Base-by-base conservation (phyloP, 1,284 basidiomycete species). In the Sanghuangporus baumii region DNA sequence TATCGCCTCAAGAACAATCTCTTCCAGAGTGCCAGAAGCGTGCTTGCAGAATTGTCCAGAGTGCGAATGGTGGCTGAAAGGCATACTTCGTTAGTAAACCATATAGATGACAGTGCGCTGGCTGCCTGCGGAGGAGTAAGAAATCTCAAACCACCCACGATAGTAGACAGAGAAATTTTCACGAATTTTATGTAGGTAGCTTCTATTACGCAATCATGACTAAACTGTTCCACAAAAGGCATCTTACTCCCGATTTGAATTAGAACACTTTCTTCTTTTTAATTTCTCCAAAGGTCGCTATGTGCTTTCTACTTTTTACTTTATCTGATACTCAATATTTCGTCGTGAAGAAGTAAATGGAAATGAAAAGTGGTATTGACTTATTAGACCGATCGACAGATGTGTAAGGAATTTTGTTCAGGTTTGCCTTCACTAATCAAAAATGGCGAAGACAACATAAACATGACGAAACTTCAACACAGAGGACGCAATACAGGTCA, bases 1-100 rank as follows among this genome's bases (percentile, higher is more conserved):
- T 61, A 94, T 87, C 9, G 97, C 96, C 67, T 89, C 87, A 5
- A 78, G 71, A 0, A 97, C 88, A 14, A 96, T 89, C 2, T 91
- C 84, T 66, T 94, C 87, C 23, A 99, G 81, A 0, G 81, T 79
- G 5, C 90, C 88, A 2, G 74, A 73, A 7, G 94, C 96, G 73
- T 99, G 97, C 66, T 86, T 89, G 79, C 96, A 98, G 77, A 98
- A 99, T 72, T 97, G 89, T 37, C 96, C 96, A 6, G 95, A 98
- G 72, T 98, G 96, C 9, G 94, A 96, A 75, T 98, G 96, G 72
- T 95, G 94, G 70, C 89, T 93, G 73, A 90, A 81, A 67, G 92
- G 92, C 94, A 95, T 96, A 52, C 52, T 20, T 9, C 9, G 14
- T 48, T 12, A 23, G 34, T 23, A 23, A 26, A 14, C 43, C 1